Percentiles rank a stretch among this genome's conserved stretches.
Evolutionary conservation across 257 asterid genomes (phyloP).

Genomic region (Pogostemon cablin): DNA sequence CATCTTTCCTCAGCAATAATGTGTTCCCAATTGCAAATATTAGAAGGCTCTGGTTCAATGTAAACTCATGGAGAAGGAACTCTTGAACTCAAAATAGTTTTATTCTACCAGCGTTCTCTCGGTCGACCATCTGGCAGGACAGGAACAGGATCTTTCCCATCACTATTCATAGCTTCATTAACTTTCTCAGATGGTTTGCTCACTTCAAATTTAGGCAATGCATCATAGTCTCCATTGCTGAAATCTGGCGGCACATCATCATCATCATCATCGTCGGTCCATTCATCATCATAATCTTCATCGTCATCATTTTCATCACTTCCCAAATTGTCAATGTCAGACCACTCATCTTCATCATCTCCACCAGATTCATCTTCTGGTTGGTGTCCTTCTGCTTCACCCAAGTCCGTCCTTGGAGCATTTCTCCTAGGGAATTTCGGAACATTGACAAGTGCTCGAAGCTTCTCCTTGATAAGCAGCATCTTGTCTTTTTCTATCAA

Average conservation of each 20-base stretch:
- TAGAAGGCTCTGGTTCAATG: conserved; percentile 9
- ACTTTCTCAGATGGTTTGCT: conserved; percentile 43
- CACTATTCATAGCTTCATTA: conserved; percentile 47
- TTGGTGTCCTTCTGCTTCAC: conserved; percentile 44
- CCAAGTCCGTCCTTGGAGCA: conserved; percentile 36
- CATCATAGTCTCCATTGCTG: conserved; percentile 49
- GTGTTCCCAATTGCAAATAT: background rate
- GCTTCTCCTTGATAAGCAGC: conserved; percentile 93
- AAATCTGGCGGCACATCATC: conserved; percentile 84
- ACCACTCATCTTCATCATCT: conserved; percentile 68
- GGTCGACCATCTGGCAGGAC: conserved; percentile 87
- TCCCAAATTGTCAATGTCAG: conserved; percentile 60
- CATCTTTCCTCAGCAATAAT: background rate
- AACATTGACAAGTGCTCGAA: conserved; percentile 80
- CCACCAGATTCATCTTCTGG: conserved; percentile 43
- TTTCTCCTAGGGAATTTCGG: conserved; percentile 57
- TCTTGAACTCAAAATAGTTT: conserved; percentile 9
- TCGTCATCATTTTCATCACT: conserved; percentile 55
- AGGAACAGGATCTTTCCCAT: conserved; percentile 53
- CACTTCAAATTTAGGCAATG: conserved; percentile 42
- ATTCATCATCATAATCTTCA: conserved; percentile 52
- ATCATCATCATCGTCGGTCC: conserved; percentile 70
- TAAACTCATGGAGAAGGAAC: conserved; percentile 20
- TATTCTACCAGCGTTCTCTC: conserved; percentile 85
- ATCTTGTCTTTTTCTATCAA: conserved; percentile 77